These are phyloP conservation scores for Pyricularia pennisetigena DNA, from an alignment of 2,329 filamentous ascomycete species.

Conservation along the genomic window DNA sequence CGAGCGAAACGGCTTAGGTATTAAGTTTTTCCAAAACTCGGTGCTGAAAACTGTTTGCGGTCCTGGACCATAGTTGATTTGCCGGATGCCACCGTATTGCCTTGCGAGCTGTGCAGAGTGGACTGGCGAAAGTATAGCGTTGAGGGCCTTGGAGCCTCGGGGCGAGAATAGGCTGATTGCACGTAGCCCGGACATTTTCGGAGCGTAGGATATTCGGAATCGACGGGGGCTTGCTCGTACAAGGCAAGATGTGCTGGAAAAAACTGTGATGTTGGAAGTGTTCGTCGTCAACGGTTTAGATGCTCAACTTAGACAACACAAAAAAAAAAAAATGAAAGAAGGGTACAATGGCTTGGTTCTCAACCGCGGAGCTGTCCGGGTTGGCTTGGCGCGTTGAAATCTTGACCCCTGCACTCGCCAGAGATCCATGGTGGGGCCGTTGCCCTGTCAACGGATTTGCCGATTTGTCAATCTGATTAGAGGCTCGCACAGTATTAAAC, in stretches of 20 bases:
- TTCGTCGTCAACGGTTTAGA: background rate
- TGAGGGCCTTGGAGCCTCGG: background rate
- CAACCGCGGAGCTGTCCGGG: background rate
- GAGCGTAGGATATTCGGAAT: background rate
- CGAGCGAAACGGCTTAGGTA: conserved; percentile 57
- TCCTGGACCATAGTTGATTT: background rate
- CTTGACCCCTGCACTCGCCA: background rate
- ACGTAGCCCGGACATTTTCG: background rate
- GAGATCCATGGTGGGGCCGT: background rate
- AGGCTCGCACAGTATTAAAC: conserved; percentile 5
- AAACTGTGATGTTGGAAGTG: background rate
- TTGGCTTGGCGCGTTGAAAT: background rate
- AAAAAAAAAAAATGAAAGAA: background rate
- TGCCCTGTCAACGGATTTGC: conserved; percentile 2
- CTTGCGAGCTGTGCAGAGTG: background rate
- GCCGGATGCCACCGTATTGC: background rate
- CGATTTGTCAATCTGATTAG: conserved; percentile 1
- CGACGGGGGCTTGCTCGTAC: background rate
- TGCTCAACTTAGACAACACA: background rate
- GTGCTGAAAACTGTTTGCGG: background rate
- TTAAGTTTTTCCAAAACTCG: conserved; percentile 56
- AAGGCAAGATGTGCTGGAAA: background rate
- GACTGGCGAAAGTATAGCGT: background rate
- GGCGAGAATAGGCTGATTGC: background rate
- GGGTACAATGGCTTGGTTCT: background rate